phyloP scores from a whole-genome alignment of 306 rosid species.

The Quercus bicolor region DNA sequence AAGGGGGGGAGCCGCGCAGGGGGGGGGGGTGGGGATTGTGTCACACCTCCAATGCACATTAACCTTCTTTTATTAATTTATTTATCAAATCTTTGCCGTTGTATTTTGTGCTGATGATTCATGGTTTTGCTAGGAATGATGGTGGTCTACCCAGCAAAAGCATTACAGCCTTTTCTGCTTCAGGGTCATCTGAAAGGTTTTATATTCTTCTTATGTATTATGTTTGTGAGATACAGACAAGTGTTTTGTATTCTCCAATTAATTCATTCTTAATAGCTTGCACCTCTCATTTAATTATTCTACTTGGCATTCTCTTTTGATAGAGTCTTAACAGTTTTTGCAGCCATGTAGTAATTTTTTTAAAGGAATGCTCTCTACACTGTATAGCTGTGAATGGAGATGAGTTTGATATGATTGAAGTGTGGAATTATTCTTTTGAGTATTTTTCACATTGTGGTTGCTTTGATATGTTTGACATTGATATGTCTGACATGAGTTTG shows the following conservation, averaged over 20 bases:
- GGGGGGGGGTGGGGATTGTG: no score
- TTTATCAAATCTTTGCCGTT: background rate
- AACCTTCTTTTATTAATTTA: background rate
- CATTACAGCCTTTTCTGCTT: slow-evolving; percentile 44
- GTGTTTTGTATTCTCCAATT: background rate
- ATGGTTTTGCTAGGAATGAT: slow-evolving; percentile 49
- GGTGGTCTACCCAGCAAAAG: slow-evolving; percentile 58
- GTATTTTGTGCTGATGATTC: slow-evolving; percentile 25
- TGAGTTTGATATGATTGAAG: background rate
- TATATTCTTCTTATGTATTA: slow-evolving; percentile 17
- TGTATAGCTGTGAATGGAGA: background rate
- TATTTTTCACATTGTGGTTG: background rate
- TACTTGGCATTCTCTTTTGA: background rate
- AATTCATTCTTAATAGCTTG: background rate
- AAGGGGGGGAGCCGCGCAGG: no score
- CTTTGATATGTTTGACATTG: background rate
- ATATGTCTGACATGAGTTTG: background rate
- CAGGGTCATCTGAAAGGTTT: slow-evolving; percentile 89
- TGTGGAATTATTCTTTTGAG: no score
- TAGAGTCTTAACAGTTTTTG: background rate
- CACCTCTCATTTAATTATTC: background rate
- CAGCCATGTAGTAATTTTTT: background rate
- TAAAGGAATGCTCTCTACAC: background rate
- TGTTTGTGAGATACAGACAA: slow-evolving; percentile 7
- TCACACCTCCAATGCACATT: background rate